These are phyloP conservation scores for Limnomonas spitsbergensis DNA, from an alignment of 139 green algal genomes.

Conservation along the genomic window DNA sequence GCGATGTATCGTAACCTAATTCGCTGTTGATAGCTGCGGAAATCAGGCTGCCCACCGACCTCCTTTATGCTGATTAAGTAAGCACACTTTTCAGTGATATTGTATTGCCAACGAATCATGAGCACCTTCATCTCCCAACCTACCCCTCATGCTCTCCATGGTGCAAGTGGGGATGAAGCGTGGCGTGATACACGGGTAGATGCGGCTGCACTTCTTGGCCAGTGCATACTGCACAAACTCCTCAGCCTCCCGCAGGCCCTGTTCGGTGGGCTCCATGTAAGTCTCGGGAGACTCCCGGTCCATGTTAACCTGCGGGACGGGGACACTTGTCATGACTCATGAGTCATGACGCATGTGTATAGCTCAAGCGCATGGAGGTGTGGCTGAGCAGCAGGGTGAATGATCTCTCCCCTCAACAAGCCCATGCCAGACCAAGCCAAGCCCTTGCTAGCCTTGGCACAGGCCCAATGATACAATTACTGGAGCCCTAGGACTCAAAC, in stretches of 20 bases:
- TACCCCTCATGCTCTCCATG: slow-evolving; percentile 47
- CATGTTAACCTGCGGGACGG: slow-evolving; percentile 47
- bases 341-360: background rate
- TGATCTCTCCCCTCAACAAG: background rate
- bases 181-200: slow-evolving; percentile 62
- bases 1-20: too few relatives aligned
- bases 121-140: background rate
- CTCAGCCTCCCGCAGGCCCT: slow-evolving; percentile 43
- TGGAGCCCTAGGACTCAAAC: too few relatives aligned
- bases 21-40: too few relatives aligned
- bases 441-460: too few relatives aligned
- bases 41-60: too few relatives aligned
- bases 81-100: too few relatives aligned
- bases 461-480: too few relatives aligned
- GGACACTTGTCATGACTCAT: background rate
- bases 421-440: too few relatives aligned
- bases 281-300: slow-evolving; percentile 51
- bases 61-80: too few relatives aligned
- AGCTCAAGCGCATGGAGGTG: background rate
- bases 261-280: slow-evolving; percentile 49
- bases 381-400: background rate
- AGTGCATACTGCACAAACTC: slow-evolving; percentile 39
- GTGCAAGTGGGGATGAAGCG: slow-evolving; percentile 75
- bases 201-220: slow-evolving; percentile 36
- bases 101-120: too few relatives aligned